Base-by-base conservation (phyloP, 768 basidiomycete species). In the Rhizopogon salebrosus region DNA sequence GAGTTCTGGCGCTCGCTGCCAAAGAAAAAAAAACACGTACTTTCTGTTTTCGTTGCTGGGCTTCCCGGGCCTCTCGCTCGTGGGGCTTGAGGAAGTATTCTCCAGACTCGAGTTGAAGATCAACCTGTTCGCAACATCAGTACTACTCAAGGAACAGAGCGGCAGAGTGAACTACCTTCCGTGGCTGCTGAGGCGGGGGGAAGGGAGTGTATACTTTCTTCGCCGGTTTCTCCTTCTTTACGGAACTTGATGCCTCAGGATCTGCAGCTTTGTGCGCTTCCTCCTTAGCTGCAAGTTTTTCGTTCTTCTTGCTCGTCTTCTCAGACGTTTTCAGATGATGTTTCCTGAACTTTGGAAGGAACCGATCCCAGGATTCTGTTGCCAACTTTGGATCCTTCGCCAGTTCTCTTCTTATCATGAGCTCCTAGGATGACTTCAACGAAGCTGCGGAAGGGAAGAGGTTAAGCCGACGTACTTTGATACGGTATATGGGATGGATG, bases 191-290 rank as follows among this genome's bases (percentile, higher is more conserved):
- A 7, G 95, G 75, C 29, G 97, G 97, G 35, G 97, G 97, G 82
- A 98, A 99, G 1, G 97, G 97, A n/a, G 97, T 98, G 70, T 98
- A 98, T 14, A 84, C 77, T 68, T 95, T 95, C 82, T 95, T 95
- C 60, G 82, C 77, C 20, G 73, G 75, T 61, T 84, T 80, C 43
- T 78, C 72, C 49, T 75, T 74, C 56, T 72, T 65, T 23, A 43
- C 49, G 24, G 60, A 50, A 16, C 62, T 60, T 14, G 46, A 61
- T n/a, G 73, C 65, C 14, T 77, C 76, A 20, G 87, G 62, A 4
- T 85, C 87, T n/a, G 84, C 89, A 45, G 80, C 82, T 56, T 78
- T 74, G 43, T 84, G 78, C 14, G 84, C 84, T 58, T 80, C 82
- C 26, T 80, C 76, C 65, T 85, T 87, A 36, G 76, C 67, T 20